Conservation (phyloP, 1,284 basidiomycete genomes). For the Leccinum discolor region DNA sequence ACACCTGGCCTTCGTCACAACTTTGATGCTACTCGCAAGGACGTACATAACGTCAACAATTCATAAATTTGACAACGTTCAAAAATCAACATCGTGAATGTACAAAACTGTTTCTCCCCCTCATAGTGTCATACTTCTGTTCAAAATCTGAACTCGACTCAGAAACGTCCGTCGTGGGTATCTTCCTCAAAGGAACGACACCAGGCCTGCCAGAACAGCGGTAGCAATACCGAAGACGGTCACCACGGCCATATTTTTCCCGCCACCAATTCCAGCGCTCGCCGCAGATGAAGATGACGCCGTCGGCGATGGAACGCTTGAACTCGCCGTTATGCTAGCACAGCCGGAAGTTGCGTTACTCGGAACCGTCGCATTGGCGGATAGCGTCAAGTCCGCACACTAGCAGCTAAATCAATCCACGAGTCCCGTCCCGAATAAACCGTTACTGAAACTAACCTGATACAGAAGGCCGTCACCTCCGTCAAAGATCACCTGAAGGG, state of each 20-base stretch:
- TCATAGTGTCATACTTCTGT: neutral
- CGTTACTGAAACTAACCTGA: constrained; percentile 38
- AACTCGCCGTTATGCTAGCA: constrained; percentile 18
- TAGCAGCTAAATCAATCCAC: constrained; percentile 7
- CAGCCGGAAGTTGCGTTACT: constrained; percentile 24
- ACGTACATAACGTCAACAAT: neutral
- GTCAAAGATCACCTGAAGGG: constrained; percentile 45
- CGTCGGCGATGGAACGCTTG: constrained; percentile 12
- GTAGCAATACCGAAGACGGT: constrained; percentile 5
- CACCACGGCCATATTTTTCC: constrained; percentile 12
- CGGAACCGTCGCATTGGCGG: constrained; percentile 27
- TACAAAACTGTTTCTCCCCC: neutral
- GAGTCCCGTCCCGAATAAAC: neutral
- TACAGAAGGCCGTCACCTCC: constrained; percentile 57
- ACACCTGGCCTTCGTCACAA: neutral
- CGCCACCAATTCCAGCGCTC: constrained; percentile 8
- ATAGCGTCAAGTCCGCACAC: constrained; percentile 33
- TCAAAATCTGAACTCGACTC: neutral
- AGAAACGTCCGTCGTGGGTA: neutral
- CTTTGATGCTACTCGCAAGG: neutral
- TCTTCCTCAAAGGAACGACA: constrained; percentile 12
- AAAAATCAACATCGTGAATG: neutral
- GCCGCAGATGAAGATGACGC: constrained; percentile 5
- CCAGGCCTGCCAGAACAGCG: constrained; percentile 9
- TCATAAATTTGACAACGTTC: neutral